phyloP scores from a whole-genome alignment of 176 grass and related monocot genomes.

The Aegilops umbellulata region DNA sequence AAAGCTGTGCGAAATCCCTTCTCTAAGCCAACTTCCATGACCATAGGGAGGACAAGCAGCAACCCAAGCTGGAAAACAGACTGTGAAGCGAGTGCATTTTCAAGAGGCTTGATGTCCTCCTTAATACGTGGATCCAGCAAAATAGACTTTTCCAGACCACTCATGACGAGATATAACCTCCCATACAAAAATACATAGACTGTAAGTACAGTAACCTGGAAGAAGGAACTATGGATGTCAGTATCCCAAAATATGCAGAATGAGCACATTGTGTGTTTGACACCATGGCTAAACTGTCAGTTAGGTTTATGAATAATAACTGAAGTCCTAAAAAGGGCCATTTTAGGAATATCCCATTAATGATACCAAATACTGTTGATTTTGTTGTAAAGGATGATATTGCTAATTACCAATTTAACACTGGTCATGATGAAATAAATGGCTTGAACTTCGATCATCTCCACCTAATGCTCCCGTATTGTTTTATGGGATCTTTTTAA shows the following conservation, averaged over 20 bases:
- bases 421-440: conserved; percentile 8
- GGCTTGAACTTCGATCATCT: not conserved
- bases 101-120: conserved; percentile 40
- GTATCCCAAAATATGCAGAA: conserved; percentile 23
- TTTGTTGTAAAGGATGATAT: not conserved
- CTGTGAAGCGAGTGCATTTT: conserved; percentile 91
- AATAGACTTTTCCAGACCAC: conserved; percentile 85
- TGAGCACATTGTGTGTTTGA: not conserved
- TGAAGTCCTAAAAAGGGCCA: not conserved
- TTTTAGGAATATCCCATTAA: not conserved
- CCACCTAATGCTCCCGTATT: not conserved
- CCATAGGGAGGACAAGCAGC: conserved; percentile 88
- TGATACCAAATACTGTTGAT: not conserved
- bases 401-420: conserved; percentile 3
- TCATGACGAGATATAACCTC: conserved; percentile 89
- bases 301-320: not conserved
- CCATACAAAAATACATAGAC: conserved; percentile 97
- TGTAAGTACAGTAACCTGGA: conserved; percentile 86
- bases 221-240: conserved; percentile 22
- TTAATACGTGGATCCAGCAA: conserved; percentile 68
- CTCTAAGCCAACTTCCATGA: conserved; percentile 96
- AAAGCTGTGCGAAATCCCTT: conserved; percentile 88
- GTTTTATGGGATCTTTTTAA: not conserved
- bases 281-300: not conserved
- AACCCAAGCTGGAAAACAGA: conserved; percentile 90